A percentile compares a stretch with the other conserved stretches of the same genome.
These are phyloP conservation scores for Mollisia scopiformis DNA, from an alignment of 2,329 filamentous ascomycete species.

Conservation along the genomic window DNA sequence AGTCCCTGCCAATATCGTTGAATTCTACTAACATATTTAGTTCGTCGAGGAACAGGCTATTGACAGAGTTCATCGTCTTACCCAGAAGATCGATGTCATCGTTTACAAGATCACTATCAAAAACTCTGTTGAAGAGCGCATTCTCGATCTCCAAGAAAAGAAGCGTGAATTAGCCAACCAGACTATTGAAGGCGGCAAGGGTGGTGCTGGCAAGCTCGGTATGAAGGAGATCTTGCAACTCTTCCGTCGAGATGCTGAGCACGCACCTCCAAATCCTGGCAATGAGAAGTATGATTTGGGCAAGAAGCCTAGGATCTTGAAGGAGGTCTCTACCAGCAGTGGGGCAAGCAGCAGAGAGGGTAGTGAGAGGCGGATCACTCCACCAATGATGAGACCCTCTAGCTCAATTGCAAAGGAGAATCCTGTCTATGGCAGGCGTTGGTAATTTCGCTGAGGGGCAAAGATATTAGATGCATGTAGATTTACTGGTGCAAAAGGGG, in stretches of 20 bases:
- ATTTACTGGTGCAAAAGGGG: background rate
- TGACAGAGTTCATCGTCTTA: slow-evolving; percentile 96
- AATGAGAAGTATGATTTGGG: slow-evolving; percentile 26
- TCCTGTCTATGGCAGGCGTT: slow-evolving; percentile 36
- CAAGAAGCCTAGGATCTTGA: slow-evolving; percentile 34
- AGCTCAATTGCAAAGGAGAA: slow-evolving; percentile 29
- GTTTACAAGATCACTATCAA: slow-evolving; percentile 93
- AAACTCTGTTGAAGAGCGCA: slow-evolving; percentile 88
- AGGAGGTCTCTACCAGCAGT: slow-evolving; percentile 23
- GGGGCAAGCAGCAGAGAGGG: slow-evolving; percentile 18
- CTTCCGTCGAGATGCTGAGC: slow-evolving; percentile 54
- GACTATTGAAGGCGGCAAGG: slow-evolving; percentile 82
- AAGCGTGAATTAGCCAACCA: slow-evolving; percentile 91
- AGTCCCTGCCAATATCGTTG: background rate
- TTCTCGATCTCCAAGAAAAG: slow-evolving; percentile 91
- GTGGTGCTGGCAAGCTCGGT: slow-evolving; percentile 77
- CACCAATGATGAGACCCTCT: slow-evolving; percentile 14
- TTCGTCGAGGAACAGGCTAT: slow-evolving; percentile 99
- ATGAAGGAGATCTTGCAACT: slow-evolving; percentile 93
- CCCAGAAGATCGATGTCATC: slow-evolving; percentile 91
- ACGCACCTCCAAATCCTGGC: slow-evolving; percentile 23
- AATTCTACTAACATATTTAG: slow-evolving; percentile 42
- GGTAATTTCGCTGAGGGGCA: slow-evolving; percentile 19
- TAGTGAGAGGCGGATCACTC: slow-evolving; percentile 25
- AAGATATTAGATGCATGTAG: background rate